Evolutionary conservation across 345 rosid genomes (phyloP), one percentile per base, ranked within the genome.

Genomic region (Hibiscus mutabilis): DNA sequence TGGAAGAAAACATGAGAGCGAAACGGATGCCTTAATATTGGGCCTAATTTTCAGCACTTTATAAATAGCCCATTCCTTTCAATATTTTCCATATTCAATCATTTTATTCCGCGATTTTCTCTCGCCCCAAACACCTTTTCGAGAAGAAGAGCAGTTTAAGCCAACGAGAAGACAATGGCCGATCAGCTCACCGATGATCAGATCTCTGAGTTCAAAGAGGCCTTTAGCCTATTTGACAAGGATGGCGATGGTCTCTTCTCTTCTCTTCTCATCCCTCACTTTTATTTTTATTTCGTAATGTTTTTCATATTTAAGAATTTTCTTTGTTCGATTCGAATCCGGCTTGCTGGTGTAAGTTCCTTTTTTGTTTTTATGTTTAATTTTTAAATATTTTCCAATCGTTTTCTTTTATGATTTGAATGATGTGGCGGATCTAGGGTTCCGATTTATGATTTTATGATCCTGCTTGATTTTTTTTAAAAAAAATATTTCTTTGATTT

Each of bases 151-250:
- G n/a, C 16, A 47, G 52, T 9, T 66, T 1, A 15, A 70, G 8
- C 37, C 2, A 61, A 49, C n/a, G 11, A 35, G 33, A 62, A 60
- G 27, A 56, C 27, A 52, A 73, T 73, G 75, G 69, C 75, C 61
- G 75, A 73, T 73, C 75, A 73, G 69, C 69, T 73, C 35, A 73
- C 75, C 40, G 75, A 73, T 13, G 75, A 73, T 29, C 75, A 73
- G 75, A 73, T 73, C 75, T 63, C 75, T 3, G 75, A 73, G 31
- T 73, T 63, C 75, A 72, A 72, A 60, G 75, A 72, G 60, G 75
- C 75, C 10, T 72, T 72, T 55, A 72, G 75, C 69, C 61, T 73
- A 3, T 73, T 73, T n/a, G 75, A 73, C 51, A 73, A 73, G 75
- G 75, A 73, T 4, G 75, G 75, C 75, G 75, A 73, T 61, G 75